Evolutionary conservation across 768 basidiomycete species (phyloP).

Genomic region (Rhodocollybia butyracea): DNA sequence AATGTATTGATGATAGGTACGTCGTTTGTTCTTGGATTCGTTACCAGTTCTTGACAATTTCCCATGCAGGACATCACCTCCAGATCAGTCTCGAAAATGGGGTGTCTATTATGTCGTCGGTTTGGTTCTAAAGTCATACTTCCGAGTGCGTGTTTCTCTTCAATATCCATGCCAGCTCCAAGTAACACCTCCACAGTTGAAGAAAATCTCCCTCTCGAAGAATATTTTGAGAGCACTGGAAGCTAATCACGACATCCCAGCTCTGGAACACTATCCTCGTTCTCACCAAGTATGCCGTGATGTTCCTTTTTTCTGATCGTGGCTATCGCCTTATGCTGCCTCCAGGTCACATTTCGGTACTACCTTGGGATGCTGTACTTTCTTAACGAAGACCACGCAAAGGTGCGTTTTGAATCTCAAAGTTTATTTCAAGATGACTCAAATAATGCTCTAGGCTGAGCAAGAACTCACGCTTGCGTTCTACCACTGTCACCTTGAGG

Average conservation of each 20-base stretch:
- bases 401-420: slow-evolving; percentile 40
- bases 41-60: background rate
- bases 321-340: slow-evolving; percentile 16
- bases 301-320: slow-evolving; percentile 9
- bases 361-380: slow-evolving; percentile 99
- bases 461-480: slow-evolving; percentile 85
- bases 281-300: slow-evolving; percentile 69
- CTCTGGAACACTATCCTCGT: slow-evolving; percentile 70
- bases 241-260: slow-evolving; percentile 82
- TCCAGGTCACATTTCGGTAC: slow-evolving; percentile 93
- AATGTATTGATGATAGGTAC: slow-evolving; percentile 77
- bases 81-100: slow-evolving; percentile 80
- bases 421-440: no score
- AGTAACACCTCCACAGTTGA: slow-evolving; percentile 51
- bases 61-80: slow-evolving; percentile 57
- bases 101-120: slow-evolving; percentile 91
- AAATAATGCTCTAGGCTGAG: no score
- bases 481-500: slow-evolving; percentile 70
- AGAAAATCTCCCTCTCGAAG: slow-evolving; percentile 83
- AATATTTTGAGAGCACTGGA: slow-evolving; percentile 89
- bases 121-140: slow-evolving; percentile 90
- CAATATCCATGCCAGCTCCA: background rate
- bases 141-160: slow-evolving; percentile 61
- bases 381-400: slow-evolving; percentile 86
- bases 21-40: background rate